These are phyloP conservation scores for Durio zibethinus DNA, from an alignment of 345 rosid species.

Conservation along the genomic window DNA sequence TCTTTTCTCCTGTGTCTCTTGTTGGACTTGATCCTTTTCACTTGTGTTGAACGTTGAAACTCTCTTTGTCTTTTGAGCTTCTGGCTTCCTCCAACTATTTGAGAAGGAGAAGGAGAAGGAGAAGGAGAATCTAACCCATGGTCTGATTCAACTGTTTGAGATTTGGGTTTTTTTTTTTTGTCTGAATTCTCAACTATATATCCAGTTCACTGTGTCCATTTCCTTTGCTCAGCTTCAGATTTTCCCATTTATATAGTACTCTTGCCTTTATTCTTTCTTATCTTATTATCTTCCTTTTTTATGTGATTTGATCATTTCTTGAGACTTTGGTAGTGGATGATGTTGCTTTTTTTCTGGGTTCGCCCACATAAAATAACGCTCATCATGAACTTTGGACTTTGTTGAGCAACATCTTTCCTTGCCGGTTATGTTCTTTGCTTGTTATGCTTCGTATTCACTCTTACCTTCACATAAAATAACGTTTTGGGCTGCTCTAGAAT, in stretches of 20 bases:
- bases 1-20: not conserved
- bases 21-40: not conserved
- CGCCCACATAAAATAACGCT: slow-evolving; percentile 52
- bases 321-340: slow-evolving; percentile 5
- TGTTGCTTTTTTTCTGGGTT: slow-evolving; percentile 14
- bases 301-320: slow-evolving; percentile 16
- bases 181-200: not conserved
- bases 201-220: not conserved
- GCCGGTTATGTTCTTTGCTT: slow-evolving; percentile 31
- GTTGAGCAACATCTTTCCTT: slow-evolving; percentile 28
- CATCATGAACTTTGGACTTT: slow-evolving; percentile 1
- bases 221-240: not conserved
- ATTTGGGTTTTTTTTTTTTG: not conserved
- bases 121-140: slow-evolving; percentile 12
- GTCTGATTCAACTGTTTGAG: not conserved
- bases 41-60: slow-evolving; percentile 5
- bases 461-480: slow-evolving; percentile 59
- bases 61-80: not conserved
- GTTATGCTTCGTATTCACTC: slow-evolving; percentile 33
- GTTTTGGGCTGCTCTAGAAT: slow-evolving; percentile 13
- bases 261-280: slow-evolving; percentile 7
- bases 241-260: not conserved
- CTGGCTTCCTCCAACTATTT: not conserved
- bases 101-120: too few relatives aligned
- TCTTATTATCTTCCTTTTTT: slow-evolving; percentile 19